Evolutionary conservation across 2,329 filamentous ascomycete species (phyloP), one percentile per base, ranked within the genome.

Genomic region (Stemphylium vesicarium): DNA sequence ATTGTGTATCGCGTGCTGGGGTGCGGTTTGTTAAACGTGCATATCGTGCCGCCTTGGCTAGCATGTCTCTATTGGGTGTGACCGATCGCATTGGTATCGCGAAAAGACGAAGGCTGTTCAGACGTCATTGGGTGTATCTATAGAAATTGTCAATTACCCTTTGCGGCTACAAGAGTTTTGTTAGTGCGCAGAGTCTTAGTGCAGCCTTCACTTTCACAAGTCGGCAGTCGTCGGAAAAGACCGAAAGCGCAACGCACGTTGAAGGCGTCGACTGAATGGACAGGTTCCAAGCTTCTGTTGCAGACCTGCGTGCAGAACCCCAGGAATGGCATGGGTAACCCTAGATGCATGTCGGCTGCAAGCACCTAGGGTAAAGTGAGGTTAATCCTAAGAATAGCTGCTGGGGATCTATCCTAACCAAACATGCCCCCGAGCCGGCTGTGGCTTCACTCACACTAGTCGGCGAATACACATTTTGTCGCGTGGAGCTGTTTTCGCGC

Each of bases 311-410:
- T 40, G 39, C 43, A 53, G 33, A 50, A 49, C 32, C 26, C 32
- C 45, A 50, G 51, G 42, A 33, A 50, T 18, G 29, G 44, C 44
- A 41, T 38, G 18, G 45, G 32, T 37, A 33, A 32, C 32, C 50
- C 37, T 39, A 36, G 50, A 35, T 43, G 51, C 45, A 18, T 44
- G 39, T 33, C 48, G 39, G 52, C 35, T 39, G 48, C 44, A 36
- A 24, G 31, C 35, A 35, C 31, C 35, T 44, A 44, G 42, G 42
- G 42, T 44, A 58, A 36, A 50, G 36, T 40, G 65, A 70, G 63
- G 62, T 61, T 65, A 70, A 70, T 55, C 63, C 70, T 72, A 73
- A 66, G 63, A 68, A 69, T 72, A 73, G 68, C 48, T n/a, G 16
- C 18, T 15, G 11, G 40, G 13, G 31, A 44, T 49, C 26, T 50